Percentiles rank a stretch among this genome's conserved stretches.
Evolutionary conservation across 2,329 filamentous ascomycete genomes (phyloP).

Genomic region (Diaporthe vexans): DNA sequence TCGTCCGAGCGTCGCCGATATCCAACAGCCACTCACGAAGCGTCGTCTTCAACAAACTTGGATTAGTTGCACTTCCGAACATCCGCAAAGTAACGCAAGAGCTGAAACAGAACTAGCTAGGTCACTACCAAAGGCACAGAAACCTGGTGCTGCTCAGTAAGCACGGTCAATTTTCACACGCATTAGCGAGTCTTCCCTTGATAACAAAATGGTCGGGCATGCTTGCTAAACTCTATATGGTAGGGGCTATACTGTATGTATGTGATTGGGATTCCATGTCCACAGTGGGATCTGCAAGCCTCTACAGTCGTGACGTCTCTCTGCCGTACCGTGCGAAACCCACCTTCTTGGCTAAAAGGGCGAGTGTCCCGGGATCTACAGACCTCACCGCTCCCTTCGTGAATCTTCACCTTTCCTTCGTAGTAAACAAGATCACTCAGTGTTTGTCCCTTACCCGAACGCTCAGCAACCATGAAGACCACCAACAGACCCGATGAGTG

Average conservation of each 20-base stretch:
- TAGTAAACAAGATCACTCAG: too few relatives aligned
- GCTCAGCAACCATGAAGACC: neutral
- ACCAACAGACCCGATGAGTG: conserved; percentile 12
- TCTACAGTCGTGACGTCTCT: neutral
- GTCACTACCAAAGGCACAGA: neutral
- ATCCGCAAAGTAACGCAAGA: neutral
- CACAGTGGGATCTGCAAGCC: neutral
- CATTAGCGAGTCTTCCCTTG: neutral
- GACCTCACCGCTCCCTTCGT: too few relatives aligned
- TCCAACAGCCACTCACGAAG: neutral
- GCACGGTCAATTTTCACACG: neutral
- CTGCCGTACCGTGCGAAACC: neutral
- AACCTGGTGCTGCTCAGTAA: neutral
- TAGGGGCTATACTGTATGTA: neutral
- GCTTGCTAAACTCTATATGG: neutral
- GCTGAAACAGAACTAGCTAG: neutral
- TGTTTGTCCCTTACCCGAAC: neutral
- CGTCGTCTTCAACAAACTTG: neutral
- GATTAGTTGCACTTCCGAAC: neutral
- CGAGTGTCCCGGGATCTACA: neutral
- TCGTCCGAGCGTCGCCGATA: neutral
- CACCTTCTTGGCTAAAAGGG: neutral
- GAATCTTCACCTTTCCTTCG: too few relatives aligned
- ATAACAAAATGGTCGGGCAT: neutral
- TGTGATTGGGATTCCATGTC: neutral